Percentiles rank a stretch among this genome's conserved stretches.
Conservation (phyloP, 2,329 filamentous ascomycete genomes). For the Aspergillus latus region DNA sequence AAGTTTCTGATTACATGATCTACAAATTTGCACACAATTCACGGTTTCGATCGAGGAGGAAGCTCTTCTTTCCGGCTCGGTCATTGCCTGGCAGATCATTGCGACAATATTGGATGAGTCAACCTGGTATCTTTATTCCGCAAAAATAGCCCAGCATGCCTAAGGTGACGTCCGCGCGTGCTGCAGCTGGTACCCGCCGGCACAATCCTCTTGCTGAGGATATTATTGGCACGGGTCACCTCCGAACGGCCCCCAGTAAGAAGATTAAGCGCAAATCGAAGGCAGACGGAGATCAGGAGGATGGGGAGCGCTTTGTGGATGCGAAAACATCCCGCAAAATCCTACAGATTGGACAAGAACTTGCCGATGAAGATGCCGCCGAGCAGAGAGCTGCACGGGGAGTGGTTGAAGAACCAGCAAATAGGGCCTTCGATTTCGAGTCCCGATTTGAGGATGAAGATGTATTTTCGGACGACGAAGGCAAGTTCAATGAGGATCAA, state of each 20-base stretch:
- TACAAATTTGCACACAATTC: slow-evolving; percentile 36
- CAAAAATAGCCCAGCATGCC: slow-evolving; percentile 62
- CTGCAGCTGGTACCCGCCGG: slow-evolving; percentile 60
- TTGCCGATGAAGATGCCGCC: slow-evolving; percentile 75
- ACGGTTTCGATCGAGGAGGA: slow-evolving; percentile 14
- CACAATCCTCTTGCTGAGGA: slow-evolving; percentile 94
- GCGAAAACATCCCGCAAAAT: slow-evolving; percentile 87
- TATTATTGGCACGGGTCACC: slow-evolving; percentile 66
- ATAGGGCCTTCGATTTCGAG: slow-evolving; percentile 76
- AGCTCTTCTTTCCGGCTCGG: neutral
- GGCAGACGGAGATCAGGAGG: slow-evolving; percentile 55
- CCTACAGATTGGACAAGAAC: slow-evolving; percentile 80
- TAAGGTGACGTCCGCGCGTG: slow-evolving; percentile 65
- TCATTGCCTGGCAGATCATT: neutral
- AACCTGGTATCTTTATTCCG: neutral
- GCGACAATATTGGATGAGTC: neutral
- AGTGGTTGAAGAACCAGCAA: slow-evolving; percentile 48
- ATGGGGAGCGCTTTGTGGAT: slow-evolving; percentile 74
- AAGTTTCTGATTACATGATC: slow-evolving; percentile 34
- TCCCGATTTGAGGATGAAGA: slow-evolving; percentile 65
- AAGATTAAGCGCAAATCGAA: slow-evolving; percentile 66
- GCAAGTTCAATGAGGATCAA: slow-evolving; percentile 60
- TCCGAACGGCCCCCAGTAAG: slow-evolving; percentile 71
- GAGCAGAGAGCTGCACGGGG: slow-evolving; percentile 42
- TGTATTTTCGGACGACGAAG: slow-evolving; percentile 48